phyloP scores from a whole-genome alignment of 495 filamentous ascomycete species.

The Hyaloscypha bicolor region DNA sequence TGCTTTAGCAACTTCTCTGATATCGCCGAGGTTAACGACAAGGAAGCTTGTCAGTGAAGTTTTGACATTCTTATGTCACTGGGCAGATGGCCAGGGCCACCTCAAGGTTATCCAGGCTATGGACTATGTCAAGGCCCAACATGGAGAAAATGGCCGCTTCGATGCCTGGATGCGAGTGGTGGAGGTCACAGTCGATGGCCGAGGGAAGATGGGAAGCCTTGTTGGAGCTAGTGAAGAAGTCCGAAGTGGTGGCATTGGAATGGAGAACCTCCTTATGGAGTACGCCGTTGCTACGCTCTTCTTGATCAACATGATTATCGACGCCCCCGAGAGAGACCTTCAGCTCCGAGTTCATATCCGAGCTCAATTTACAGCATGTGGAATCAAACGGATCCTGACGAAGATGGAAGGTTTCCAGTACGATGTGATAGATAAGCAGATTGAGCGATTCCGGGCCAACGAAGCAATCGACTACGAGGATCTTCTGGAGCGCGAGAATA shows the following conservation, averaged over 20 bases:
- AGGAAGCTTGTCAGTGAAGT: conserved; percentile 96
- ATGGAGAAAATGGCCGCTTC: conserved; percentile 93
- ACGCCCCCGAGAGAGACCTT: conserved; percentile 85
- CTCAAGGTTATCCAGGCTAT: conserved; percentile 90
- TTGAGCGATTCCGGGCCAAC: conserved; percentile 89
- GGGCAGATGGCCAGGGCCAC: conserved; percentile 93
- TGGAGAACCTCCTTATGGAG: conserved; percentile 99
- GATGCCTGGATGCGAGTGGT: conserved; percentile 99
- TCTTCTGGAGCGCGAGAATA: conserved; percentile 87
- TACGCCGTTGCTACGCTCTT: conserved; percentile 95
- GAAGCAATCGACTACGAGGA: conserved; percentile 99
- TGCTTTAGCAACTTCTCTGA: conserved; percentile 82
- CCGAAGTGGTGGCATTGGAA: conserved; percentile 94
- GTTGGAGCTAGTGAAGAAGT: conserved; percentile 97
- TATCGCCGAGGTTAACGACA: conserved; percentile 87
- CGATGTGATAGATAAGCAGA: conserved; percentile 97
- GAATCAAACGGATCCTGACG: conserved; percentile 87
- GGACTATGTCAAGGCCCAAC: conserved; percentile 86
- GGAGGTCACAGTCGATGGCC: conserved; percentile 94
- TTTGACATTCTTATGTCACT: conserved; percentile 95
- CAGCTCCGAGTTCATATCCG: conserved; percentile 92
- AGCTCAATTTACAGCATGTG: conserved; percentile 94
- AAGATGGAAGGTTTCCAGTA: conserved; percentile 99
- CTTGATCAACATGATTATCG: conserved; percentile 94
- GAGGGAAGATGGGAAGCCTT: conserved; percentile 97